Base-by-base conservation (phyloP, 495 filamentous ascomycete genomes). In the Schizothecium vesticola region DNA sequence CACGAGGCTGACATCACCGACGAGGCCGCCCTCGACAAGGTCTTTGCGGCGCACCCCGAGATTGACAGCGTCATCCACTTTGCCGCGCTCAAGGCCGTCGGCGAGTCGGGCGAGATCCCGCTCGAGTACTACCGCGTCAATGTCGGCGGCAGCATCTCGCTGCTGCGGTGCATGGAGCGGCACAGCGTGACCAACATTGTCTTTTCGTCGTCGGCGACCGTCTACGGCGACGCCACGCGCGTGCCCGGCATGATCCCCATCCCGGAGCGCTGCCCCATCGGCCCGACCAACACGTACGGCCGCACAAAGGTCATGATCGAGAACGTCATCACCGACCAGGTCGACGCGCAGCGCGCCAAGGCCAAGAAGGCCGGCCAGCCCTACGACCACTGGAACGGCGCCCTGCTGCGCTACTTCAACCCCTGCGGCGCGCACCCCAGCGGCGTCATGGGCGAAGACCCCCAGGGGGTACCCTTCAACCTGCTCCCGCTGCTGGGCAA, bases 41-140 rank as follows among this genome's bases (percentile, higher is more conserved):
- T 97, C 69, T 97, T 99, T 78, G 83, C 86, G 69, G 91, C 89
- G 61, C 91, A 98, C 81, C 92, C 93, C 29, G 89, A 92, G 72
- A 97, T 99, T 76, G 92, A 97, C 85, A 96, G 91, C 78, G 95
- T 97, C 61, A 97, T 99, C 69, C 95, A 99, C 83, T 99, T 99
- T 78, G 96, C 95, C 60, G 95, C 95, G 21, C 86, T 99, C 71
- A 99, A 99, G 91, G 93, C 96, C 51, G 95, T 99, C 68, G 95
- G 96, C 72, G 96, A 99, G 82, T 97, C 94, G 21, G 88, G 87
- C 73, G 94, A 97, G 80, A 97, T 92, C 71, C 95, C 95, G 55
- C 87, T 97, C 73, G 95, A 99, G 82, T 99, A 99, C 86, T 99
- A 97, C 85, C 85, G 89, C 68, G 91, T 96, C 81, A 99, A 99